Evolutionary conservation across 2,329 filamentous ascomycete genomes (phyloP), one percentile per base, ranked within the genome.

Genomic region (Blastomyces percursus): DNA sequence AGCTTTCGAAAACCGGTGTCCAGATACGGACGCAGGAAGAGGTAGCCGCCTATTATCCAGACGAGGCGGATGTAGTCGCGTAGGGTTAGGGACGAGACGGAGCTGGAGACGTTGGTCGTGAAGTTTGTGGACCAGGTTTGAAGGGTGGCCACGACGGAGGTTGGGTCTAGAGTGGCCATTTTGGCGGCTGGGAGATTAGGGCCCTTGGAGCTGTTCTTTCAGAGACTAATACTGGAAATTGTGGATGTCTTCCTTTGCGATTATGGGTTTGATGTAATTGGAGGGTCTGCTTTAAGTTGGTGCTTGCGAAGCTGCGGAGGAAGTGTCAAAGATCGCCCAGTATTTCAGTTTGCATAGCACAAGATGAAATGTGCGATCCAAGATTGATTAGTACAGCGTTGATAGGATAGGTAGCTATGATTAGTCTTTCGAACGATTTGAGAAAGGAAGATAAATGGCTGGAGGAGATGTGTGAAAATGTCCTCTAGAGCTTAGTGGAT

Each of bases 21-120:
- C 60, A 92, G 74, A 72, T 90, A 91, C 0, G 89, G 89, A 0
- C 90, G 85, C 30, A 91, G 70, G 60, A 94, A 81, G 66, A 86
- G 72, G 78, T 93, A 95, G 62, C 84, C 86, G 69, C 90, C 84
- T 24, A 91, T 82, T 65, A 91, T 82, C 67, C 85, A 81, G 67
- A 90, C 75, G 63, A 94, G 80, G 57, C 90, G 88, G 69, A 94
- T 77, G 75, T 78, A 82, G 67, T 80, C 79, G 64, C 75, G 71
- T 42, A 72, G 63, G 55, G 72, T 74, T 67, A 82, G 75, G 35
- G 74, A 69, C 35, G 75, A 71, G 69, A 81, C 76, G 54, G 79
- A 76, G 61, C 67, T 64, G 64, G 74, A 71, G 62, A 77, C 67
- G 69, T 81, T 81, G 66, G 63, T 70, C 57, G 66, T 71, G 68